These are phyloP conservation scores for Saturnispora serradocipensis DNA, from an alignment of 805 yeast species.

Conservation along the genomic window DNA sequence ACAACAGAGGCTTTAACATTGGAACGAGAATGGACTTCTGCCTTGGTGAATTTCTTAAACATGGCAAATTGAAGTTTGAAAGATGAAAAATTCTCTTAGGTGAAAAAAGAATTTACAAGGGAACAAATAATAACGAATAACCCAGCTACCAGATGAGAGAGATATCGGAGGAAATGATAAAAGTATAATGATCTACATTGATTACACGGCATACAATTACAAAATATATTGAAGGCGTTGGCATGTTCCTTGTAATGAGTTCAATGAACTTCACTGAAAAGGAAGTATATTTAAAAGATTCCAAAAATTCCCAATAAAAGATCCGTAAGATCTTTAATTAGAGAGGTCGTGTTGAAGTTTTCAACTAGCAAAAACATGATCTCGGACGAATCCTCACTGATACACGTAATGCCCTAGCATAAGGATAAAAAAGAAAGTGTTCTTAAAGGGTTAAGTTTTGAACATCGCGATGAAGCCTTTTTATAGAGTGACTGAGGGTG, in stretches of 20 bases:
- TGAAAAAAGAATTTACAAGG: background rate
- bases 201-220: background rate
- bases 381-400: slow-evolving; percentile 99
- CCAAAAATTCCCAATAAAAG: slow-evolving; percentile 72
- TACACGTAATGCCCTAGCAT: slow-evolving; percentile 99
- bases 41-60: slow-evolving; percentile 54
- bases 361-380: slow-evolving; percentile 99
- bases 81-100: background rate
- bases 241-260: background rate
- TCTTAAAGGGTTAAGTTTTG: background rate
- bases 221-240: background rate
- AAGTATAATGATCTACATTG: background rate
- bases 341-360: slow-evolving; percentile 94
- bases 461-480: background rate
- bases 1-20: slow-evolving; percentile 93
- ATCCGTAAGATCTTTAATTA: slow-evolving; percentile 28
- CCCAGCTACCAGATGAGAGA: background rate
- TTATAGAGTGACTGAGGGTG: background rate
- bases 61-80: slow-evolving; percentile 12
- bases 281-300: slow-evolving; percentile 17
- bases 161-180: background rate
- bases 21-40: slow-evolving; percentile 82
- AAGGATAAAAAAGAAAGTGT: slow-evolving; percentile 48
- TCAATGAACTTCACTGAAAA: slow-evolving; percentile 6
- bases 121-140: background rate